Base-by-base conservation (phyloP, 2,329 filamentous ascomycete genomes). In the Arthrobotrys sphaeroides region DNA sequence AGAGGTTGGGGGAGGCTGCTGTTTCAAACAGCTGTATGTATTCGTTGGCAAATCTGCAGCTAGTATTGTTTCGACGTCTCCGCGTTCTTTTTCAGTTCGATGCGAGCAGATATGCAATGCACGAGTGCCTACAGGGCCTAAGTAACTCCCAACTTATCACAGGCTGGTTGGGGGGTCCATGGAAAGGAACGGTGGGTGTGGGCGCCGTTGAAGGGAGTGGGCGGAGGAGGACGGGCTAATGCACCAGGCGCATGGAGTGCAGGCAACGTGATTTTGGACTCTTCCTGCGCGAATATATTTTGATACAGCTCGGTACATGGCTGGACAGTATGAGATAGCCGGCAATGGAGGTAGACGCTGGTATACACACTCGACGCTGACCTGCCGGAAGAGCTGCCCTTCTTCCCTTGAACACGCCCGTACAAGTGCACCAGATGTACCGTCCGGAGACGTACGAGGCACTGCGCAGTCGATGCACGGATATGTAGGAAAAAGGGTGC, bases 41-140 rank as follows among this genome's bases (percentile, higher is more conserved):
- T 75, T 75, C 72, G 72, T 64, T 75, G 72, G 72, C 72, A 75
- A 62, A 64, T 75, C 72, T 75, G 72, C 72, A 75, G 64, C 72
- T 75, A 75, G 49, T 13, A 40, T 31, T 33, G 22, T 43, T 28
- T 51, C 61, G 61, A 60, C 42, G 61, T 62, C 62, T 68, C 70
- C 70, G 62, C 70, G 70, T 74, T 74, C 57, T 55, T 55, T 55
- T 74, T 64, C 55, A 68, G 61, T 74, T 67, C 62, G 55, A 67
- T 74, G 70, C 70, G 64, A 68, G 38, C 57, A 55, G 55, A 43
- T 38, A 55, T 55, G 51, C 51, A 55, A 55, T 55, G 51, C 51
- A 55, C 47, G 31, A 26, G 12, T 10, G 40, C 16, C n/a, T n/a
- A n/a, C n/a, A n/a, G n/a, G n/a, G n/a, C n/a, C n/a, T n/a, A n/a